Percentiles rank a stretch among this genome's conserved stretches.
Conservation (phyloP, 2,329 filamentous ascomycete genomes). For the Aureobasidium sp. region DNA sequence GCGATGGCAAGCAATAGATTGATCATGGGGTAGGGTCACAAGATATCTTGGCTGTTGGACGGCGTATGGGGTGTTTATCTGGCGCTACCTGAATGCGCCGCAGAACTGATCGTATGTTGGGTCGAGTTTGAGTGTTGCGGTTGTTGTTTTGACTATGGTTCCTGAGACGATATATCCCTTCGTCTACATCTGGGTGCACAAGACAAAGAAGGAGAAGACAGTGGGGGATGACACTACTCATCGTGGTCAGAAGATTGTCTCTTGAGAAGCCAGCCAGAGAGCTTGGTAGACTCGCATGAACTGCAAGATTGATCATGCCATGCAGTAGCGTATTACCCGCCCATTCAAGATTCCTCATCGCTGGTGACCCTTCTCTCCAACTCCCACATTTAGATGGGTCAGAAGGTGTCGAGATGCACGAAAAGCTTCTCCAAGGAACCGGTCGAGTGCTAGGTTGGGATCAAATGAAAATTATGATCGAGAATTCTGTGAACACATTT, state of each 20-base stretch:
- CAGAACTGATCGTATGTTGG: conserved; percentile 33
- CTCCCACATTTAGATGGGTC: no score
- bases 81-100: conserved; percentile 32
- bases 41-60: conserved; percentile 31
- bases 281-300: no score
- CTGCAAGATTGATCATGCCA: no score
- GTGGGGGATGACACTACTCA: no score
- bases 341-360: no score
- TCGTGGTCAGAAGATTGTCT: neutral
- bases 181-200: conserved; percentile 28
- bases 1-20: neutral
- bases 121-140: conserved; percentile 25
- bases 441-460: conserved; percentile 22
- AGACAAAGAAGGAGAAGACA: neutral
- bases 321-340: no score
- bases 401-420: no score
- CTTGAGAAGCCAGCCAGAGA: neutral
- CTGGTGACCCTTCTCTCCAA: no score
- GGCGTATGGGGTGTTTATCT: conserved; percentile 32
- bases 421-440: no score
- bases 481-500: no score
- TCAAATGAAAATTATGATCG: conserved; percentile 10
- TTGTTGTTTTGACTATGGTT: conserved; percentile 30
- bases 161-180: conserved; percentile 32
- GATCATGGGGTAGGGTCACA: conserved; percentile 25